These are phyloP conservation scores for Jaltomata sinuosa DNA, from an alignment of 257 asterid species.

Conservation along the genomic window DNA sequence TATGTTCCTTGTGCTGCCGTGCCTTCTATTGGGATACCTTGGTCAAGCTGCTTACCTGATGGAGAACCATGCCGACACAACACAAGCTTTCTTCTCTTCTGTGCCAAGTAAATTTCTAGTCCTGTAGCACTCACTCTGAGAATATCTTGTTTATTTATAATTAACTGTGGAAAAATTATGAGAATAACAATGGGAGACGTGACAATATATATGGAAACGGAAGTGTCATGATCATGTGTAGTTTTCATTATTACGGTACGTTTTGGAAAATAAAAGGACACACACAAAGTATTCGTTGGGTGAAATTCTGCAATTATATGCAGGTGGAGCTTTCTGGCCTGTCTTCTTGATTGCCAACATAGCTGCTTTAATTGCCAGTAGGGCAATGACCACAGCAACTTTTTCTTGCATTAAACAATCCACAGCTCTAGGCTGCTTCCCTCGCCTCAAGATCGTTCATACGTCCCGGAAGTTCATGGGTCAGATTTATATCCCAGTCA, in stretches of 20 bases:
- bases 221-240: neutral
- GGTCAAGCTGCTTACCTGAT: conserved; percentile 99
- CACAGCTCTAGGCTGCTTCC: conserved; percentile 94
- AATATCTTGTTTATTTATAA: neutral
- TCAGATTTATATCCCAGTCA: conserved; percentile 91
- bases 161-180: neutral
- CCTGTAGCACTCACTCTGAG: neutral
- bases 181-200: neutral
- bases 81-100: conserved; percentile 92
- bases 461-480: conserved; percentile 96
- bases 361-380: conserved; percentile 97
- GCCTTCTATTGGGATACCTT: conserved; percentile 94
- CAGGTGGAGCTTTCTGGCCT: conserved; percentile 97
- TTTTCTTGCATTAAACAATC: conserved; percentile 96
- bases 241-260: neutral
- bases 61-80: conserved; percentile 90
- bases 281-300: neutral
- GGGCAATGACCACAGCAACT: conserved; percentile 95
- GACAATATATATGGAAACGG: neutral
- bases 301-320: conserved; percentile 22
- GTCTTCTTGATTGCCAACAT: conserved; percentile 80
- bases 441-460: conserved; percentile 91
- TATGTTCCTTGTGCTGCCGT: conserved; percentile 77
- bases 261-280: neutral
- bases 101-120: conserved; percentile 61